Percentiles rank a stretch among this genome's conserved stretches.
Conservation (phyloP, 2,329 filamentous ascomycete genomes). For the Sordariomycetes sp. region DNA sequence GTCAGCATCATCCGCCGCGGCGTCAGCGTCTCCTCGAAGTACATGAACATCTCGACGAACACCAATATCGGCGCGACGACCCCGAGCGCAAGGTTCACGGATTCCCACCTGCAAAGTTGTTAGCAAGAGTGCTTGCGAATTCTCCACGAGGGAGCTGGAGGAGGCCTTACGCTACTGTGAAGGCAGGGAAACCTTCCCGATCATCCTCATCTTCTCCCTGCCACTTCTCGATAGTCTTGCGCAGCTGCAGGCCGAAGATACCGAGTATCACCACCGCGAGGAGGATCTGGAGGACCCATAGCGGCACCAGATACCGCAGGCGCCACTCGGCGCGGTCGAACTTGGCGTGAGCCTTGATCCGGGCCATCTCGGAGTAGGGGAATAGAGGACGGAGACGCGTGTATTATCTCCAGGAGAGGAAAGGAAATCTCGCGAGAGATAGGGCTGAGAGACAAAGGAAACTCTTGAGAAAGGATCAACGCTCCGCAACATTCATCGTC, state of each 20-base stretch:
- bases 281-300: conserved; percentile 36
- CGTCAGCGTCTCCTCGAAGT: conserved; percentile 37
- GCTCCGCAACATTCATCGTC: too few species aligned
- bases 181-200: conserved; percentile 25
- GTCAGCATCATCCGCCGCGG: conserved; percentile 43
- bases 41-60: conserved; percentile 33
- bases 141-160: neutral
- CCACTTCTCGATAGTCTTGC: conserved; percentile 25
- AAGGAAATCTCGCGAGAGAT: neutral
- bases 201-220: conserved; percentile 28
- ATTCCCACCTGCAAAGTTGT: conserved; percentile 36
- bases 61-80: conserved; percentile 34
- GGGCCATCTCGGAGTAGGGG: conserved; percentile 18
- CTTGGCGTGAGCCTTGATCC: conserved; percentile 38
- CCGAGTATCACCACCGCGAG: conserved; percentile 36
- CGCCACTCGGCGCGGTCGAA: conserved; percentile 43
- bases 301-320: conserved; percentile 32
- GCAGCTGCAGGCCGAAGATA: conserved; percentile 42
- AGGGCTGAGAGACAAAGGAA: too few species aligned
- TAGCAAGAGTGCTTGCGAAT: neutral
- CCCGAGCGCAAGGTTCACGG: conserved; percentile 38
- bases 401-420: neutral
- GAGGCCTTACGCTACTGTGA: conserved; percentile 39
- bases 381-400: neutral
- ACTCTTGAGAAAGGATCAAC: too few species aligned